Evolutionary conservation across 192 early-diverging fungal genomes (phyloP), one percentile per base, ranked within the genome.

Genomic region (Nowakowskiella sp.): DNA sequence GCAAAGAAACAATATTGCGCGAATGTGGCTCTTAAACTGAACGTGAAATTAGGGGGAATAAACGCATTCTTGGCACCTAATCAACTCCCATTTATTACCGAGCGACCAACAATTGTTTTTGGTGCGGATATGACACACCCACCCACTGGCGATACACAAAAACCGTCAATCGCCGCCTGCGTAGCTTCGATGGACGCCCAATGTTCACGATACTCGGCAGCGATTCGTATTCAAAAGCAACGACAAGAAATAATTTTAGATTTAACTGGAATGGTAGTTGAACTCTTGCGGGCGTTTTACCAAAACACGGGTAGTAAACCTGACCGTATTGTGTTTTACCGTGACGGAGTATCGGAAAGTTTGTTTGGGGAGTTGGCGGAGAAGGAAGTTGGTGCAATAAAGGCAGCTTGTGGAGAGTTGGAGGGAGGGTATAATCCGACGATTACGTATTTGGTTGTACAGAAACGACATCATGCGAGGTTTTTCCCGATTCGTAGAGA

Each of bases 381-480:
- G 6, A 67, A 62, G 25, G 92, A 95, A 59, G 67, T 95, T 4
- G 42, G 71, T 47, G 78, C 80, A 16, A 76, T 92, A 46, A 63
- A 63, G 39, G 52, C 60, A 0, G 83, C 78, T 2, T 77, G 68
- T 42, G 59, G 53, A 1, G 57, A 67, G 0, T 27, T 89, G 1
- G 75, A 84, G 30, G 8, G 52, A 4, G 65, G 62, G 6, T 89
- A 89, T 66, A 59, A 56, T 0, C 88, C 89, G 0, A 42, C 51
- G 6, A 74, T 92, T 25, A 90, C 88, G 7, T 86, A 83, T 65
- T 65, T 84, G 0, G 66, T 85, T 8, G 77, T 81, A 5, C 83
- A 86, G 54, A 92, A 92, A 64, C 82, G 89, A 10, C 89, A 94
- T 49, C 79, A 85, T 31, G 73, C 84, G 3, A 67, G 85, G 7